phyloP scores from a whole-genome alignment of 805 yeast species.

The Pichia occidentalis region DNA sequence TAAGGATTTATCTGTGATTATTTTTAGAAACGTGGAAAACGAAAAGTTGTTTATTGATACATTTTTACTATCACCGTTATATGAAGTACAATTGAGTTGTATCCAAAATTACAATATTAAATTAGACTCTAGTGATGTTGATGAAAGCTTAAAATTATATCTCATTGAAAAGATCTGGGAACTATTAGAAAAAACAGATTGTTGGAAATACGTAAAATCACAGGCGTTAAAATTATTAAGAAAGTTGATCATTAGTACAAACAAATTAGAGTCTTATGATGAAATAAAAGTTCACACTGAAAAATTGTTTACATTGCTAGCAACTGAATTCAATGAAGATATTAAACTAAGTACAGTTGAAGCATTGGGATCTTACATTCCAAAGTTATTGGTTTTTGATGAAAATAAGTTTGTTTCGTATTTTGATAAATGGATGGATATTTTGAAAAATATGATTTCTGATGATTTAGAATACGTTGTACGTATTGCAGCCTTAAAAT shows the following conservation, averaged over 20 bases:
- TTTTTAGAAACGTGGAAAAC: conserved; percentile 23
- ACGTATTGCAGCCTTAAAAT: conserved; percentile 40
- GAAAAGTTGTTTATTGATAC: conserved; percentile 22
- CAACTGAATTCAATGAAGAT: conserved; percentile 24
- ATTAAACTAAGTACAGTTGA: conserved; percentile 44
- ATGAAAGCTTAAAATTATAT: conserved; percentile 2
- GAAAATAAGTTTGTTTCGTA: conserved; percentile 7
- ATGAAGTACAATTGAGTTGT: conserved; percentile 40
- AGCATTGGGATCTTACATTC: conserved; percentile 41
- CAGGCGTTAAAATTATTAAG: conserved; percentile 33
- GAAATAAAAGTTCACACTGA: conserved; percentile 11
- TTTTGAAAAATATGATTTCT: conserved; percentile 26
- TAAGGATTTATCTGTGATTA: conserved; percentile 26
- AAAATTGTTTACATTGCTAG: conserved; percentile 23
- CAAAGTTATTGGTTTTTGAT: conserved; percentile 5
- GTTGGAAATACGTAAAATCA: conserved; percentile 43
- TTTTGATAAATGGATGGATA: conserved; percentile 24
- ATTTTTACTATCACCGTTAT: conserved; percentile 34
- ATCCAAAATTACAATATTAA: conserved; percentile 28
- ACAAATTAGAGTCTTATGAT: background rate
- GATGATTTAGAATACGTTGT: conserved; percentile 42
- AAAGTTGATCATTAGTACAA: conserved; percentile 14
- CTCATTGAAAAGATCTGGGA: conserved; percentile 21
- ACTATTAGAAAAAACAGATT: conserved; percentile 15
- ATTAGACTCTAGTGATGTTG: background rate